phyloP scores from a whole-genome alignment of 306 rosid species.

The Dryas drummondii region DNA sequence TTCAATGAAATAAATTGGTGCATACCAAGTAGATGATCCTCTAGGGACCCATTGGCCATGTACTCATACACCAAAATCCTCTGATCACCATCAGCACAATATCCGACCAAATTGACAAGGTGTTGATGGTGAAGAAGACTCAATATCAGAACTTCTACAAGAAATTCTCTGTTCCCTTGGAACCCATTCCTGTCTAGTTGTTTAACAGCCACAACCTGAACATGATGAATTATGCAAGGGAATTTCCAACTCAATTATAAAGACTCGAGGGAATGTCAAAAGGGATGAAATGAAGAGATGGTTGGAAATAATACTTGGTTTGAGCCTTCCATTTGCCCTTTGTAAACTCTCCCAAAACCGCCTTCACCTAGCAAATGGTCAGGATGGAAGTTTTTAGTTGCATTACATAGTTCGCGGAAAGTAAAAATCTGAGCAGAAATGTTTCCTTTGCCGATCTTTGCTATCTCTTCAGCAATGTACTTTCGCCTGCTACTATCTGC shows the following conservation, averaged over 20 bases:
- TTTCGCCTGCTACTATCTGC: slow-evolving; percentile 50
- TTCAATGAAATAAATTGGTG: neutral
- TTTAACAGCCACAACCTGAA: slow-evolving; percentile 85
- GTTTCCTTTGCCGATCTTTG: slow-evolving; percentile 67
- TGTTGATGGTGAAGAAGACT: slow-evolving; percentile 78
- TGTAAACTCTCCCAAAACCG: slow-evolving; percentile 86
- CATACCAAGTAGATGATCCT: slow-evolving; percentile 89
- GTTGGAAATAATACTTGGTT: slow-evolving; percentile 47
- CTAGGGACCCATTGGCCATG: slow-evolving; percentile 84
- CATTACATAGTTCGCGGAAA: slow-evolving; percentile 62
- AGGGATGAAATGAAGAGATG: neutral
- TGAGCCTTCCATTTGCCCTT: slow-evolving; percentile 51
- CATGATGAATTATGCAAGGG: neutral
- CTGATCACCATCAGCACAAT: slow-evolving; percentile 81
- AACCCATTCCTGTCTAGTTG: slow-evolving; percentile 88
- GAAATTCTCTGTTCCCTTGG: slow-evolving; percentile 90
- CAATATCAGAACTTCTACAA: slow-evolving; percentile 89
- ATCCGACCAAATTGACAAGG: slow-evolving; percentile 86
- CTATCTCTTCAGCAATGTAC: slow-evolving; percentile 54
- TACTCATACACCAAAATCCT: slow-evolving; percentile 82
- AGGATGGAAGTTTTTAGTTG: slow-evolving; percentile 67
- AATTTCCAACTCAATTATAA: neutral
- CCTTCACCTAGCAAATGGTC: slow-evolving; percentile 83
- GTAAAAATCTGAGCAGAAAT: slow-evolving; percentile 54
- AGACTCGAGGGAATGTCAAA: neutral